Evolutionary conservation across 2,329 filamentous ascomycete genomes (phyloP).

Genomic region (Penicillium sp.): DNA sequence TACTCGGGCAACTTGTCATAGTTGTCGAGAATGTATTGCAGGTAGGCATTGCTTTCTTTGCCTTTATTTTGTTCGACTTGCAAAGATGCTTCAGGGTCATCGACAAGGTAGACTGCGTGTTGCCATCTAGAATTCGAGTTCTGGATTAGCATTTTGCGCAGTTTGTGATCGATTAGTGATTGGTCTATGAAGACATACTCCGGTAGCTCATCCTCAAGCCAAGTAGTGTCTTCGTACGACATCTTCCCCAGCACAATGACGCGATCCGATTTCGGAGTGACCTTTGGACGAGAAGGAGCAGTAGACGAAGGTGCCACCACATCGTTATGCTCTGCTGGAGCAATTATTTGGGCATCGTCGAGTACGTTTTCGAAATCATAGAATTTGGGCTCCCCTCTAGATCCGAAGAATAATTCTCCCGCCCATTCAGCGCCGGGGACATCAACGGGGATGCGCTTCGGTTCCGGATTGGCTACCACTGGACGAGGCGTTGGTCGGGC

Average conservation of each 20-base stretch:
- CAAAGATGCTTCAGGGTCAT: constrained; percentile 28
- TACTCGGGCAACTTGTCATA: constrained; percentile 50
- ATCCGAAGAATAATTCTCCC: neutral
- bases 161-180: neutral
- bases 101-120: constrained; percentile 43
- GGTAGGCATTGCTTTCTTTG: constrained; percentile 44
- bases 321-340: neutral
- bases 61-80: constrained; percentile 40
- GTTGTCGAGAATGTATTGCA: constrained; percentile 47
- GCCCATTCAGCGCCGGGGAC: constrained; percentile 14
- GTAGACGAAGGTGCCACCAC: neutral
- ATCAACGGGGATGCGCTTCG: constrained; percentile 16
- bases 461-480: constrained; percentile 3
- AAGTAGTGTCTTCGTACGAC: constrained; percentile 42
- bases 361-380: neutral
- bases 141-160: neutral
- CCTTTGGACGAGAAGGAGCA: constrained; percentile 13
- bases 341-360: neutral
- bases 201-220: constrained; percentile 44
- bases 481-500: constrained; percentile 10
- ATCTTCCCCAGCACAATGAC: constrained; percentile 43
- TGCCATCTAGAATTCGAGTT: constrained; percentile 37
- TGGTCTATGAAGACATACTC: constrained; percentile 34
- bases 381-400: neutral
- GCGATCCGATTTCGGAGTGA: constrained; percentile 29